Percentiles rank a stretch among this genome's conserved stretches.
These are phyloP conservation scores for Triticum dicoccoides DNA, from an alignment of 176 grass and related monocot species.

Conservation along the genomic window DNA sequence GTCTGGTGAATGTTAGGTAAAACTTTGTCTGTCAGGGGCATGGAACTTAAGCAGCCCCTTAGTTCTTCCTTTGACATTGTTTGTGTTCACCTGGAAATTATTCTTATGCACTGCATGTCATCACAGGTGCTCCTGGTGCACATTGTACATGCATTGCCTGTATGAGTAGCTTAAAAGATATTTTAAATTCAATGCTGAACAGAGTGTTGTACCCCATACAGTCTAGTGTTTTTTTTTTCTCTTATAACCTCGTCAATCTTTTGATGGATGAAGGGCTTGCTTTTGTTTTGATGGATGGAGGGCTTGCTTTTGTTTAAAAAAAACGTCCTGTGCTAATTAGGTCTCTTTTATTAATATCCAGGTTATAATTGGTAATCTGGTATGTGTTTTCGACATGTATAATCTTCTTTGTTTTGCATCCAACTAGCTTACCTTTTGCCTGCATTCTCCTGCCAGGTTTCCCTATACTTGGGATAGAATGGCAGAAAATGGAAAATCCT, in stretches of 20 bases:
- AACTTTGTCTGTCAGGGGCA: neutral
- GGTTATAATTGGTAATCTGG: neutral
- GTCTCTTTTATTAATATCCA: neutral
- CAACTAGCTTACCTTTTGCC: neutral
- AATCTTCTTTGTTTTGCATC: constrained; percentile 20
- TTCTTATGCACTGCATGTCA: too few species aligned
- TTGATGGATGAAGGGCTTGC: neutral
- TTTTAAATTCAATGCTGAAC: neutral
- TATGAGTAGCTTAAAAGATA: neutral
- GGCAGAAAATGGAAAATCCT: constrained; percentile 99
- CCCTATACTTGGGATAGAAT: constrained; percentile 87
- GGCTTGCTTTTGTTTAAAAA: neutral
- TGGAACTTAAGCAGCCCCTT: neutral
- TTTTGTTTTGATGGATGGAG: neutral
- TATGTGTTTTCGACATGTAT: neutral
- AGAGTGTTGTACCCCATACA: neutral
- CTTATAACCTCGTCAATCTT: neutral
- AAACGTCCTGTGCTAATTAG: neutral
- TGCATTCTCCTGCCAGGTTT: constrained; percentile 57
- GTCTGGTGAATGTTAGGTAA: neutral
- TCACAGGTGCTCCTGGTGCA: neutral
- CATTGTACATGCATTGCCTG: neutral
- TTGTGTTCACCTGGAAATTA: neutral
- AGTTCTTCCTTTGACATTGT: neutral
- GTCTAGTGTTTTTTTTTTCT: too few species aligned